Conservation (phyloP, 306 rosid genomes). For the Lathyrus aphaca region DNA sequence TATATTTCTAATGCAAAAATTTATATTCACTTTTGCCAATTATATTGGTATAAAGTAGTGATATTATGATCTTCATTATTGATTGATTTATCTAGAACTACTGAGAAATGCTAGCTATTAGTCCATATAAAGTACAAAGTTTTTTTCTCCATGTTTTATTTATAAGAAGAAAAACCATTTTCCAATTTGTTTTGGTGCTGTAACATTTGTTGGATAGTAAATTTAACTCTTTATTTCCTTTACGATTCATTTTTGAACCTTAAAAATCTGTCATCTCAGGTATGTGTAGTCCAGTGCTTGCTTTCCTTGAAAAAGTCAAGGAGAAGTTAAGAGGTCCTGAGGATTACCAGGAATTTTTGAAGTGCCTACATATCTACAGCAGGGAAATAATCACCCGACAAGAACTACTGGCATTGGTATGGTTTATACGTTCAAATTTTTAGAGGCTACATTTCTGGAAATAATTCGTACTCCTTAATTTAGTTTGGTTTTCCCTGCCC, state of each 20-base stretch:
- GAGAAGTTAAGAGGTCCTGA: conserved; percentile 78
- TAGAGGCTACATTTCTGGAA: conserved; percentile 13
- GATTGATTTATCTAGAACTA: conserved; percentile 18
- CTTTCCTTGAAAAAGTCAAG: conserved; percentile 88
- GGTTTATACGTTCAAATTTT: conserved; percentile 29
- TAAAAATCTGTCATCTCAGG: conserved; percentile 50
- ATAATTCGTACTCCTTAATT: conserved; percentile 13
- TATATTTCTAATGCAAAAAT: conserved; percentile 15
- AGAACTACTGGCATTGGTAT: conserved; percentile 89
- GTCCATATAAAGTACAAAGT: conserved; percentile 15
- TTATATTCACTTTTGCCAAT: conserved; percentile 17
- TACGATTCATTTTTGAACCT: conserved; percentile 19
- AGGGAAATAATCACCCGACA: conserved; percentile 87
- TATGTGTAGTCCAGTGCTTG: conserved; percentile 75
- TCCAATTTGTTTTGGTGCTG: conserved; percentile 11
- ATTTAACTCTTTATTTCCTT: conserved; percentile 13
- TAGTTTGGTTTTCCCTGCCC: conserved; percentile 8
- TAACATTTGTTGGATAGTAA: conserved; percentile 23
- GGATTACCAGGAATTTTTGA: conserved; percentile 92
- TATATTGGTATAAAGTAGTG: background rate
- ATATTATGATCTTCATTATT: conserved; percentile 14
- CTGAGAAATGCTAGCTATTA: conserved; percentile 11
- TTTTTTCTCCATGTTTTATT: conserved; percentile 22
- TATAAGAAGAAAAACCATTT: conserved; percentile 7
- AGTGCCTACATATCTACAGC: conserved; percentile 94